These are phyloP conservation scores for Mycena crocata DNA, from an alignment of 768 basidiomycete species.

Conservation along the genomic window DNA sequence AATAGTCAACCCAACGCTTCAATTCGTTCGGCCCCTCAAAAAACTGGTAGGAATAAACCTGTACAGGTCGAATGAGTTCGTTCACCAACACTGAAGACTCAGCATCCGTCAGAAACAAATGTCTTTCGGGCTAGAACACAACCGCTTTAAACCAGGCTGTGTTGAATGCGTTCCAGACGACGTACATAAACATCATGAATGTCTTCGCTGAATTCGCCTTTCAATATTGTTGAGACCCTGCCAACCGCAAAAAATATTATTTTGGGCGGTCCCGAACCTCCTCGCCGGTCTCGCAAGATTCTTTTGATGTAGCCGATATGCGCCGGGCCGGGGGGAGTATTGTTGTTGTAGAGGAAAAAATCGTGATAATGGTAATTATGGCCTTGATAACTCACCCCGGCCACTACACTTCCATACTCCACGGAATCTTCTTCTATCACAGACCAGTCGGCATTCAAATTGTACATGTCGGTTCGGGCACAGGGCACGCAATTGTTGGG, in stretches of 20 bases:
- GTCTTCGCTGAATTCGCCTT: constrained; percentile 30
- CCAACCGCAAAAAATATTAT: constrained; percentile 61
- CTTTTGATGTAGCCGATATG: constrained; percentile 64
- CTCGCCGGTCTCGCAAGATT: constrained; percentile 41
- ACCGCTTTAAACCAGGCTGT: neutral
- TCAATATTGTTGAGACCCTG: constrained; percentile 52
- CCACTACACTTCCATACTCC: constrained; percentile 35
- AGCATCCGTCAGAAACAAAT: constrained; percentile 71
- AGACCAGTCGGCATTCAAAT: constrained; percentile 42
- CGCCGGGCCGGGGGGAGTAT: constrained; percentile 61
- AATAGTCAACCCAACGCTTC: constrained; percentile 61
- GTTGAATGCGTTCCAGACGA: neutral
- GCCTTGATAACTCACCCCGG: constrained; percentile 60
- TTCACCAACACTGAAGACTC: constrained; percentile 44
- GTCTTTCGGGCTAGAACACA: constrained; percentile 54
- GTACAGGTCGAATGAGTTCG: constrained; percentile 52
- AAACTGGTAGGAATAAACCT: constrained; percentile 55
- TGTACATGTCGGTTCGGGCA: constrained; percentile 44
- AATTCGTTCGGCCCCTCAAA: constrained; percentile 48
- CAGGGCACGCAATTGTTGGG: constrained; percentile 70
- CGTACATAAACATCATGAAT: constrained; percentile 14
- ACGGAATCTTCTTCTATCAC: constrained; percentile 41
- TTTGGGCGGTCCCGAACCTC: constrained; percentile 30
- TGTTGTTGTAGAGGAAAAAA: constrained; percentile 59
- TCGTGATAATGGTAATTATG: constrained; percentile 70